Conservation (phyloP, 371 early-diverging fungal genomes). For the Haplosporangium sp. region DNA sequence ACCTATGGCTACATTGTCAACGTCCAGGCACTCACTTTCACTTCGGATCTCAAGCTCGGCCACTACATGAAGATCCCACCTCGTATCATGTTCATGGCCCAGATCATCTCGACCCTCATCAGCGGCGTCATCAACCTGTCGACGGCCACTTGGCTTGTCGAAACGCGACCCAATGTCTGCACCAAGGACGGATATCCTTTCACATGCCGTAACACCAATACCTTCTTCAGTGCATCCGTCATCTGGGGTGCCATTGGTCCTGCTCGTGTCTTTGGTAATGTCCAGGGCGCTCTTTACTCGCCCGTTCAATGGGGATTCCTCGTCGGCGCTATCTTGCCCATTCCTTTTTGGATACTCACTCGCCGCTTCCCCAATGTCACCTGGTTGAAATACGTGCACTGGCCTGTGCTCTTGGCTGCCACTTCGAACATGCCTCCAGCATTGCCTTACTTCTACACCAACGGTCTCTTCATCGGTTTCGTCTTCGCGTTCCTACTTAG, state of each 20-base stretch:
- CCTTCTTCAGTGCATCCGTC: slow-evolving; percentile 76
- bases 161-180: slow-evolving; percentile 69
- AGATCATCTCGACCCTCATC: slow-evolving; percentile 61
- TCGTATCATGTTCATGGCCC: slow-evolving; percentile 62
- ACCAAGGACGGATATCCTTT: slow-evolving; percentile 59
- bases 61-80: slow-evolving; percentile 66
- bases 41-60: slow-evolving; percentile 70
- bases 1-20: slow-evolving; percentile 73
- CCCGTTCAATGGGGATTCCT: slow-evolving; percentile 62
- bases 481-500: slow-evolving; percentile 72
- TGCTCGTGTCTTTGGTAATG: slow-evolving; percentile 70
- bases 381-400: slow-evolving; percentile 66
- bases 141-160: slow-evolving; percentile 74
- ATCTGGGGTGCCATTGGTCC: slow-evolving; percentile 88
- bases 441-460: slow-evolving; percentile 57
- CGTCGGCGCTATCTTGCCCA: slow-evolving; percentile 44
- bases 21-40: slow-evolving; percentile 68
- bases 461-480: slow-evolving; percentile 73
- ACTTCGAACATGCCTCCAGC: slow-evolving; percentile 50
- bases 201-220: slow-evolving; percentile 74
- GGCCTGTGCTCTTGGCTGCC: slow-evolving; percentile 44
- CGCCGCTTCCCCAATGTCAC: slow-evolving; percentile 57
- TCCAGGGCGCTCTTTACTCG: slow-evolving; percentile 42
- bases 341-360: slow-evolving; percentile 57
- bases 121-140: slow-evolving; percentile 63